Percentiles rank a stretch among this genome's conserved stretches.
Conservation (phyloP, 495 filamentous ascomycete genomes). For the Staphylotrichum tortipilum region DNA sequence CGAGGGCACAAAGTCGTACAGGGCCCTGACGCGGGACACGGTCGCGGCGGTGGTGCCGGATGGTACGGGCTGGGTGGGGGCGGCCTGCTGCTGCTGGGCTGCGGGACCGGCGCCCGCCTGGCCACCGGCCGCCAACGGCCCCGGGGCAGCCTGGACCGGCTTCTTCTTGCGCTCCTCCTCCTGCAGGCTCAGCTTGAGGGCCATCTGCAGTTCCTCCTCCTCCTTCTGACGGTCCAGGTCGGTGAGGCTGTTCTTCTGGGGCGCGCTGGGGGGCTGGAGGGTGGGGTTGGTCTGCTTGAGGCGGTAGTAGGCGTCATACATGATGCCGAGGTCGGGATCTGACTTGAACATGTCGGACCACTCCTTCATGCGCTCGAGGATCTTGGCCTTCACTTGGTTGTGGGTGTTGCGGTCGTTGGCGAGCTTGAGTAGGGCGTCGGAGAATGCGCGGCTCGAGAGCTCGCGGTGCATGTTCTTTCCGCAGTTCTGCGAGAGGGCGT, state of each 20-base stretch:
- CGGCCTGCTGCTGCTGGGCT: constrained; percentile 28
- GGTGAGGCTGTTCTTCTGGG: constrained; percentile 83
- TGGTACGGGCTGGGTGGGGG: constrained; percentile 32
- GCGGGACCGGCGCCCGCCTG: neutral
- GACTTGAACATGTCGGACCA: constrained; percentile 91
- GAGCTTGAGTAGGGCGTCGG: constrained; percentile 83
- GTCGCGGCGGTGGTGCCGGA: constrained; percentile 86
- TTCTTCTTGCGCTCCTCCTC: constrained; percentile 56
- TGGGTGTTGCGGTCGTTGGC: constrained; percentile 94
- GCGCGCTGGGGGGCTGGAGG: constrained; percentile 83
- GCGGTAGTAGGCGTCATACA: constrained; percentile 90
- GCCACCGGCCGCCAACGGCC: constrained; percentile 28
- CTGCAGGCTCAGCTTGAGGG: constrained; percentile 80
- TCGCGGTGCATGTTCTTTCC: constrained; percentile 86
- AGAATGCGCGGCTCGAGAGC: constrained; percentile 88
- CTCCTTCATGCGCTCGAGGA: constrained; percentile 89
- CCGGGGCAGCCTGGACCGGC: constrained; percentile 19
- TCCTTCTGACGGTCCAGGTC: constrained; percentile 87
- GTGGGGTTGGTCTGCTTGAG: constrained; percentile 82
- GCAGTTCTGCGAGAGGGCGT: constrained; percentile 93
- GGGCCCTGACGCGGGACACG: constrained; percentile 83
- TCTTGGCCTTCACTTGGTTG: constrained; percentile 92
- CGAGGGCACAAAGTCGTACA: constrained; percentile 90
- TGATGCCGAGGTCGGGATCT: constrained; percentile 90
- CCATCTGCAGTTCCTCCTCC: constrained; percentile 96